phyloP scores from a whole-genome alignment of 2,329 filamentous ascomycete genomes.

The Colletotrichum sp. region DNA sequence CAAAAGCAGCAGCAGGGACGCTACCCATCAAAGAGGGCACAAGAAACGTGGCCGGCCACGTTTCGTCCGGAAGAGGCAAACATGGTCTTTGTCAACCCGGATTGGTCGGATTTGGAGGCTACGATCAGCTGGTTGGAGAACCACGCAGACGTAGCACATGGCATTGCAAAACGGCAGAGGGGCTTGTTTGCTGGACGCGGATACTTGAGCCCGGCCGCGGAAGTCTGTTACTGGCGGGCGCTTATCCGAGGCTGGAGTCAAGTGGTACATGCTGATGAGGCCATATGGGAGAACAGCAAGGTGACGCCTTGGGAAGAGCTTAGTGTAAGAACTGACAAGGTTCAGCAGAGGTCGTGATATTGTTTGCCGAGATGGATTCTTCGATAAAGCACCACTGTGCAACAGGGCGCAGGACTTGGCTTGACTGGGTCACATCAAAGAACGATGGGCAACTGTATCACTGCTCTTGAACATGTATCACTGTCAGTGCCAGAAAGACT shows the following conservation, averaged over 20 bases:
- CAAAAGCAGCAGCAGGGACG: background rate
- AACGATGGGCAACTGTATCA: background rate
- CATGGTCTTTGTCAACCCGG: constrained; percentile 54
- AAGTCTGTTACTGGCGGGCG: constrained; percentile 59
- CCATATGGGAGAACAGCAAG: background rate
- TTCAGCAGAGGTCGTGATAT: background rate
- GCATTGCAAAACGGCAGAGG: constrained; percentile 53
- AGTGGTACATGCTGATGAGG: constrained; percentile 41
- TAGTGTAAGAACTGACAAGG: background rate
- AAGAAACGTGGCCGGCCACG: constrained; percentile 41
- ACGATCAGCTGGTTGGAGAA: constrained; percentile 50
- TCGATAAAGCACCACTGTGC: background rate
- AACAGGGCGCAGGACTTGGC: background rate
- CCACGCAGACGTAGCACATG: constrained; percentile 46
- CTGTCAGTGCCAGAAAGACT: background rate
- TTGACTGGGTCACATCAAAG: background rate
- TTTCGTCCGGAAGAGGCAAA: constrained; percentile 44
- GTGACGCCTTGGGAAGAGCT: constrained; percentile 23
- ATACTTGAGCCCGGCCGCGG: constrained; percentile 54
- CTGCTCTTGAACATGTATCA: background rate
- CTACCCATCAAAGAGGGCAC: background rate
- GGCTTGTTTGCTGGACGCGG: constrained; percentile 46
- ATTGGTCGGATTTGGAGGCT: constrained; percentile 56
- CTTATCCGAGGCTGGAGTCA: constrained; percentile 52
- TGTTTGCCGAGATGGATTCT: background rate